A percentile compares a stretch with the other conserved stretches of the same genome.
These are phyloP conservation scores for Chloromonas sp. DNA, from an alignment of 163 green algal genomes.

Conservation along the genomic window DNA sequence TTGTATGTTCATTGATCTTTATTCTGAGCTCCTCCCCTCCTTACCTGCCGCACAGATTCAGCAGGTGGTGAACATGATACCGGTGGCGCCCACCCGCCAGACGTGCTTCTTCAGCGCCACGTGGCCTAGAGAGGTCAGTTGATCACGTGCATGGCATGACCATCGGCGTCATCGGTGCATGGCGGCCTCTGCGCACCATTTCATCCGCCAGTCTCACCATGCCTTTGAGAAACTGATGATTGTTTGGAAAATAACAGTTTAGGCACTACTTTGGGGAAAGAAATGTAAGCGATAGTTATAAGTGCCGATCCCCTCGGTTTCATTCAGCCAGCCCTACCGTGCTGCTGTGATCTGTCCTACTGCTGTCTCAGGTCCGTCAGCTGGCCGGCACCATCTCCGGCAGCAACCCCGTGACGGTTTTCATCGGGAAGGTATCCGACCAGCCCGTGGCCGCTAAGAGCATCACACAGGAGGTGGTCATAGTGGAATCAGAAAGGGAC, in stretches of 20 bases:
- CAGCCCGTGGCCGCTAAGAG: slow-evolving; percentile 74
- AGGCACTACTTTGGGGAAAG: no score
- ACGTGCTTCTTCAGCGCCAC: slow-evolving; percentile 90
- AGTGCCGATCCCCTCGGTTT: no score
- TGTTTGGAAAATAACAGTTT: no score
- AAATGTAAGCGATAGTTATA: no score
- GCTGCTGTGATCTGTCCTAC: neutral
- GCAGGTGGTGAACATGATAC: neutral
- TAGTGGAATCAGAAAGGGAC: neutral
- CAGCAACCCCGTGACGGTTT: slow-evolving; percentile 72
- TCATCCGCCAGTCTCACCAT: no score
- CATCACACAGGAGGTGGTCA: slow-evolving; percentile 58
- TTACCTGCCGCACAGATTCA: slow-evolving; percentile 60
- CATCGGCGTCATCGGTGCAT: no score
- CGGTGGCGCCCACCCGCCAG: slow-evolving; percentile 63
- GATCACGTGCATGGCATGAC: no score
- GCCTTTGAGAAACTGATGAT: no score
- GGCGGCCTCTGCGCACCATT: no score
- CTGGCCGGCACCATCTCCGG: slow-evolving; percentile 77
- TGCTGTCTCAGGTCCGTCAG: slow-evolving; percentile 29
- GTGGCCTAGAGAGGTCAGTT: slow-evolving; percentile 56
- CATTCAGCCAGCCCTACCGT: no score
- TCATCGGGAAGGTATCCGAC: slow-evolving; percentile 80
- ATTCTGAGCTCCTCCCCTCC: no score
- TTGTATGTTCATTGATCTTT: no score